Evolutionary conservation across 2,329 filamentous ascomycete species (phyloP), one percentile per base, ranked within the genome.

Genomic region (Nothopassalora personata): DNA sequence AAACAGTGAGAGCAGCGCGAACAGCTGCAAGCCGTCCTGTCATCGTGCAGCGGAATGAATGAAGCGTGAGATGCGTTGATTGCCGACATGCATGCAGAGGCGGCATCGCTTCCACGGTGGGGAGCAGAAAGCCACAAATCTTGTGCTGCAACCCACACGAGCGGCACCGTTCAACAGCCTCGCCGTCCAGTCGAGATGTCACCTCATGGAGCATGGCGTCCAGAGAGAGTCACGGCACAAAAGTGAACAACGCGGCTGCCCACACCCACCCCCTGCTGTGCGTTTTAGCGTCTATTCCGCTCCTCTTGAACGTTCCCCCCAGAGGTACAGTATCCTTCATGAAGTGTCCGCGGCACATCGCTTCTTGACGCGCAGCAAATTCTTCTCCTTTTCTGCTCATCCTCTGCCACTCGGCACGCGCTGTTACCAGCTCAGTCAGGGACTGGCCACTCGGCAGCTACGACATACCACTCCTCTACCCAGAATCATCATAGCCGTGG

Each of bases 61-160:
- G 55, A 30, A n/a, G 5, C 49, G 28, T 31, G 47, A 51, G 30
- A 51, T 51, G 30, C 49, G 34, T 52, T 31, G 55, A 57, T n/a
- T 57, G 55, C 55, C 55, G 55, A 51, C 39, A 57, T 46, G 54
- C 54, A 56, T 19, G 52, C 52, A 54, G 30, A 43, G 54, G 39
- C 39, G 30, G 46, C 54, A 56, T 50, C 43, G 47, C 31, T 56
- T 34, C 52, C 39, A 46, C 23, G 27, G 55, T 57, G 55, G 55
- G 55, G 47, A 57, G 39, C 39, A 31, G 27, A 34, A 48, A 55
- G 53, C 53, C 53, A 55, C 45, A 43, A 55, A 55, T 34, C 48
- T 55, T 55, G 53, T 47, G 43, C 39, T 55, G 8, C 45, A 18
- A 55, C 53, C 51, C 51, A 53, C 31, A 53, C 51, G 34, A 19